phyloP scores from a whole-genome alignment of 2,329 filamentous ascomycete genomes.

The Cladosporium sp. region DNA sequence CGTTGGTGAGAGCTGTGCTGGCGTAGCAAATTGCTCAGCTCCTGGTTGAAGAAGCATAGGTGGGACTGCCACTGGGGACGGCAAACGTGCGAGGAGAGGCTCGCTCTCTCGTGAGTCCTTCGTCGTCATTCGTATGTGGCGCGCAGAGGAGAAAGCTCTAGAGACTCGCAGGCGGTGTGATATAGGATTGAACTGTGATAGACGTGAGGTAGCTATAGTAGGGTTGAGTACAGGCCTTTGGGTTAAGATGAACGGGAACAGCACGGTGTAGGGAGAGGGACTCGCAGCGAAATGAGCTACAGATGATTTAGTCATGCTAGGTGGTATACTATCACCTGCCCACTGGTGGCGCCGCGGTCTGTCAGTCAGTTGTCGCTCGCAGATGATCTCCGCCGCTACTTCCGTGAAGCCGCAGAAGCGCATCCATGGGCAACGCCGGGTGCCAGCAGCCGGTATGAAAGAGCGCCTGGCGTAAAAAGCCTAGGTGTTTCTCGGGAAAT shows the following conservation, averaged over 20 bases:
- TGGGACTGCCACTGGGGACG: conserved; percentile 23
- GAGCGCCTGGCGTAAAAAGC: neutral
- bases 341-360: neutral
- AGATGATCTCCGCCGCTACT: conserved; percentile 1
- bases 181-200: neutral
- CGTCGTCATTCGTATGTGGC: neutral
- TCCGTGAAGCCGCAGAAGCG: conserved; percentile 1
- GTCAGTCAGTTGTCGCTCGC: neutral
- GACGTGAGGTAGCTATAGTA: neutral
- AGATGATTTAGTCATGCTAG: neutral
- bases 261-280: neutral
- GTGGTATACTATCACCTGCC: neutral
- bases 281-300: neutral
- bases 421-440: neutral
- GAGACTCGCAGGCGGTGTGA: neutral
- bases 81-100: conserved; percentile 14
- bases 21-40: conserved; percentile 31
- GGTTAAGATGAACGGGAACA: neutral
- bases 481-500: neutral
- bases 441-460: neutral
- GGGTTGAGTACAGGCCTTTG: neutral
- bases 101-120: neutral
- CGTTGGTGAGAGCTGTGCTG: conserved; percentile 26
- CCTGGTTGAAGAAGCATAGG: conserved; percentile 34
- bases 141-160: neutral